Evolutionary conservation across 768 basidiomycete species (phyloP).

Genomic region (Leccinum incarnatum): DNA sequence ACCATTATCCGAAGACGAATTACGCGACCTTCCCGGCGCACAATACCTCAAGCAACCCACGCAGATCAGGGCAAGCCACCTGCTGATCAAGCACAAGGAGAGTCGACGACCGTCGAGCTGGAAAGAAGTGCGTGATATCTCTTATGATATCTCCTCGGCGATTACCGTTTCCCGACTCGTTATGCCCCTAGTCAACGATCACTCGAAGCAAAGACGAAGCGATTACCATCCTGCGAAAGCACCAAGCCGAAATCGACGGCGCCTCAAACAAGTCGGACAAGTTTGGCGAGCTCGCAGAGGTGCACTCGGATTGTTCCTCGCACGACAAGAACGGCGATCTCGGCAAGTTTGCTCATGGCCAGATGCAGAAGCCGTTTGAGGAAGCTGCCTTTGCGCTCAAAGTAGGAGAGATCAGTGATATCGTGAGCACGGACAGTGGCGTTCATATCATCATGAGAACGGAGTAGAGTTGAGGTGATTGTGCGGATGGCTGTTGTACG

Average conservation of each 20-base stretch:
- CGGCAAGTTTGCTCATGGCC: constrained; percentile 76
- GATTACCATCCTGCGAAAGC: constrained; percentile 66
- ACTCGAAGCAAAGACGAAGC: constrained; percentile 89
- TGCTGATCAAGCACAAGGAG: constrained; percentile 86
- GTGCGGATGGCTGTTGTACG: constrained; percentile 6
- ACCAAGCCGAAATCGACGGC: constrained; percentile 59
- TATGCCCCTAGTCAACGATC: constrained; percentile 56
- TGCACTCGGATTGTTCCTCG: constrained; percentile 88
- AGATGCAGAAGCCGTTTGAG: constrained; percentile 99
- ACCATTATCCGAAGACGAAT: constrained; percentile 54
- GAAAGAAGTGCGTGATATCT: constrained; percentile 62
- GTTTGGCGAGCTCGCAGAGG: constrained; percentile 73
- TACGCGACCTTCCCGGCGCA: constrained; percentile 66
- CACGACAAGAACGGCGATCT: constrained; percentile 83
- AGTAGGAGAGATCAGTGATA: constrained; percentile 73
- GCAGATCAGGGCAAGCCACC: constrained; percentile 90
- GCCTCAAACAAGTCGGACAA: constrained; percentile 42
- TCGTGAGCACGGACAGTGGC: constrained; percentile 89
- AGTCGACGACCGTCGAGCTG: constrained; percentile 80
- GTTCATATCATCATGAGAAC: constrained; percentile 93
- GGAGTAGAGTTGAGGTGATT: constrained; percentile 38
- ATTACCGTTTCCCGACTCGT: neutral
- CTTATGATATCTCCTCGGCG: neutral
- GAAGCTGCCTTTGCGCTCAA: constrained; percentile 75
- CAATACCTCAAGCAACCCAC: constrained; percentile 44